Percentiles rank a stretch among this genome's conserved stretches.
These are phyloP conservation scores for Fraxinus paxiana DNA, from an alignment of 305 asterid species.

Conservation along the genomic window DNA sequence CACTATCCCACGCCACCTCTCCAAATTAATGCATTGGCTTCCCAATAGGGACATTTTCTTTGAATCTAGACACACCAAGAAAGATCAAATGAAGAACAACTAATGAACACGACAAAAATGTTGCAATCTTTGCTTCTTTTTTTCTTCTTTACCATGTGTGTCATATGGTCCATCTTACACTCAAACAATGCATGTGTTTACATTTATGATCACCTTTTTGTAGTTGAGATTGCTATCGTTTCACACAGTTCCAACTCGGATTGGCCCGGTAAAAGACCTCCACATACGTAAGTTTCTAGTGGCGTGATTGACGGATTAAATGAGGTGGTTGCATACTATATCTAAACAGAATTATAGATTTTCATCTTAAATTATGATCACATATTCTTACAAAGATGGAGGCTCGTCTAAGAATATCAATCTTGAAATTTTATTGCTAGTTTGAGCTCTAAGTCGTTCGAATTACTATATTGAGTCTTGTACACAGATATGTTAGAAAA, in stretches of 20 bases:
- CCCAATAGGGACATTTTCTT: constrained; percentile 20
- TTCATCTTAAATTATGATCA: too few relatives aligned
- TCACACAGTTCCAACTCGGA: constrained; percentile 22
- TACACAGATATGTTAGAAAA: too few relatives aligned
- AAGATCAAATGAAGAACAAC: neutral
- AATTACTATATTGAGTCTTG: too few relatives aligned
- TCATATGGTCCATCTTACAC: constrained; percentile 15
- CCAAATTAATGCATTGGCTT: constrained; percentile 6
- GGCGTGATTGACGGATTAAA: neutral
- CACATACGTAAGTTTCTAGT: neutral
- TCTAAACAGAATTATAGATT: neutral
- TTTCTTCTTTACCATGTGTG: neutral
- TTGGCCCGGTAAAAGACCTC: neutral
- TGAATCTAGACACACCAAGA: constrained; percentile 31
- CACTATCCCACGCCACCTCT: neutral
- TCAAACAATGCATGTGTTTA: constrained; percentile 29
- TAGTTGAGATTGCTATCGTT: neutral
- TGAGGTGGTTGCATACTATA: neutral
- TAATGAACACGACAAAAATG: constrained; percentile 20
- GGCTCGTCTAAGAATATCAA: neutral
- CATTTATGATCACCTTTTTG: constrained; percentile 28
- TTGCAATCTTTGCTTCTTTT: constrained; percentile 19
- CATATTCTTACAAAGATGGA: neutral
- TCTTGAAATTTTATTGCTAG: neutral
- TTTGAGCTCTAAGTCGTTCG: neutral